Evolutionary conservation across 2,329 filamentous ascomycete species (phyloP), one percentile per base, ranked within the genome.

Genomic region (Talaromyces sp.): DNA sequence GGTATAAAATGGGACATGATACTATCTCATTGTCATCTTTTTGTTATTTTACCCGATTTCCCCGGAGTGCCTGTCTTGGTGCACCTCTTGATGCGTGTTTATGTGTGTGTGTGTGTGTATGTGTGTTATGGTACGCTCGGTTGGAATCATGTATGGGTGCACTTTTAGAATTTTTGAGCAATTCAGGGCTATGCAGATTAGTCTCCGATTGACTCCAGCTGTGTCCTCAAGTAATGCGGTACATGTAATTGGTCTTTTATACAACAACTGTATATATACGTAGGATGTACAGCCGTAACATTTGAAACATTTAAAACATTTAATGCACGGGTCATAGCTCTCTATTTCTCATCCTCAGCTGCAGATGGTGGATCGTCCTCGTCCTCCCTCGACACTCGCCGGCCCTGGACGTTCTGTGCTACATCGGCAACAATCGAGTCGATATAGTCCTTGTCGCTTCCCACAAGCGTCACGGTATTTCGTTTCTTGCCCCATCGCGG

Each of bases 401-500:
- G 81, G 3, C 93, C 93, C 66, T 91, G 77, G 5, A 96, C 88
- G 57, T 88, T 88, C 72, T 85, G 78, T 70, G 90, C 85, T 3
- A 96, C 90, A 72, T 96, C 91, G 0, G 82, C 77, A 14, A 95
- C 84, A 63, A 97, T 75, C 56, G 85, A 87, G 72, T 96, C 91
- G 71, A 97, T 83, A 67, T 85, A 93, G 26, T 84, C 87, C 65
- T 83, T 80, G 70, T 97, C 89, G 65, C 85, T 86, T 17, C 81
- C 86, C 17, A 97, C 92, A 57, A 99, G 79, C 11, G 93, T 97
- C 54, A 97, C 91, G 0, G 92, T 94, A 75, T 97, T 97, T 64
- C 82, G 82, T 69, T 86, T 85, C 81, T 91, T 93, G 5, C 89
- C 91, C 92, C 92, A 97, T 59, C 91, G 82, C 38, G 94, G 94